phyloP scores from a whole-genome alignment of 2,329 filamentous ascomycete genomes.

The Aspergillus sojae region DNA sequence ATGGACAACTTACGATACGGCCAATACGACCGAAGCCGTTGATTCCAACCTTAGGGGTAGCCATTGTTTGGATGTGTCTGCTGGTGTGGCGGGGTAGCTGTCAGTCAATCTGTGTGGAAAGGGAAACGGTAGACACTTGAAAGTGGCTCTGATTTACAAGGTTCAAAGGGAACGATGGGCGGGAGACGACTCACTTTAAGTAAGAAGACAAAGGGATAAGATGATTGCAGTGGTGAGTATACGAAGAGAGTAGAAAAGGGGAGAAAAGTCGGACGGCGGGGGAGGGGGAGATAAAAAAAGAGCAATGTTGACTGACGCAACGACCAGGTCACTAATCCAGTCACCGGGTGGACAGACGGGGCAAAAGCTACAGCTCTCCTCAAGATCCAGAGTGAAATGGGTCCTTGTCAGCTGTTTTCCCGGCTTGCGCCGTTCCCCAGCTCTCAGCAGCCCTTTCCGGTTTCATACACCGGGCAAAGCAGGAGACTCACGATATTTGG shows the following conservation, averaged over 20 bases:
- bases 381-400: slow-evolving; percentile 11
- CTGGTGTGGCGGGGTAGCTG: slow-evolving; percentile 28
- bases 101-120: slow-evolving; percentile 24
- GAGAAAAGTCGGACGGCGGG: slow-evolving; percentile 28
- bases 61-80: slow-evolving; percentile 36
- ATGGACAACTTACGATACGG: slow-evolving; percentile 67
- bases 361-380: slow-evolving; percentile 24
- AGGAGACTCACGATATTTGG: slow-evolving; percentile 42
- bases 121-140: slow-evolving; percentile 6
- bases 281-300: slow-evolving; percentile 34
- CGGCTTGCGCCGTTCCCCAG: slow-evolving; percentile 35
- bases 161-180: not conserved
- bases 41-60: slow-evolving; percentile 71
- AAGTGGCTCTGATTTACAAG: not conserved
- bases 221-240: slow-evolving; percentile 8
- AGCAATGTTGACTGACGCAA: slow-evolving; percentile 37
- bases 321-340: slow-evolving; percentile 30
- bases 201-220: slow-evolving; percentile 9
- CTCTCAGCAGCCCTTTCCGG: slow-evolving; percentile 39
- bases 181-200: slow-evolving; percentile 19
- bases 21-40: slow-evolving; percentile 99
- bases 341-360: slow-evolving; percentile 35
- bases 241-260: slow-evolving; percentile 21
- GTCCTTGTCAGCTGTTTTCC: slow-evolving; percentile 24
- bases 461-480: slow-evolving; percentile 49